phyloP scores from a whole-genome alignment of 2,329 filamentous ascomycete species.

The Exophiala mesophila region DNA sequence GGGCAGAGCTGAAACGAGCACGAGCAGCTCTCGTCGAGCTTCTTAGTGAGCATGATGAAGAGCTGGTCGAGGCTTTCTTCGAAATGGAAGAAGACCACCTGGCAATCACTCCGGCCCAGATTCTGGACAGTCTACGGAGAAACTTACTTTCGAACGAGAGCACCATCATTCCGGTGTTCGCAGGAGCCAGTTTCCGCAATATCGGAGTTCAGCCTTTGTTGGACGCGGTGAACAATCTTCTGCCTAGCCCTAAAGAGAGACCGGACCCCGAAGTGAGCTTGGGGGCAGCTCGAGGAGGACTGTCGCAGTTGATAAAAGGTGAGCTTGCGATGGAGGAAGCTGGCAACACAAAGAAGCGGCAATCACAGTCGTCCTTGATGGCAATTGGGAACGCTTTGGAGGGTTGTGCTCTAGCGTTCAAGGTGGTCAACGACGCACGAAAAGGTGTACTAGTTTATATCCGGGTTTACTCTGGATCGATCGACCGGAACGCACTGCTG shows the following conservation, averaged over 20 bases:
- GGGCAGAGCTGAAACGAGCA: conserved; percentile 67
- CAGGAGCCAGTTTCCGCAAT: conserved; percentile 87
- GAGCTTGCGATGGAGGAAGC: conserved; percentile 34
- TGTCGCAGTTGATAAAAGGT: conserved; percentile 47
- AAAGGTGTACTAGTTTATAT: conserved; percentile 88
- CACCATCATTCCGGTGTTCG: conserved; percentile 77
- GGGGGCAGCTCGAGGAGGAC: conserved; percentile 51
- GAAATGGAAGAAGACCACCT: conserved; percentile 69
- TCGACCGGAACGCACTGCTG: conserved; percentile 67
- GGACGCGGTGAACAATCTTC: conserved; percentile 79
- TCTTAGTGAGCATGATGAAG: conserved; percentile 82
- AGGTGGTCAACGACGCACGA: conserved; percentile 83
- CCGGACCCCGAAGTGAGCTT: conserved; percentile 74
- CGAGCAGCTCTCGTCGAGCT: conserved; percentile 74
- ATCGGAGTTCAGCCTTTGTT: conserved; percentile 89
- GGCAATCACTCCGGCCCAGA: conserved; percentile 58
- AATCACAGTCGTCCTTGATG: conserved; percentile 24
- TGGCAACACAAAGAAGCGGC: conserved; percentile 40
- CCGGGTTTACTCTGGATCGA: conserved; percentile 78
- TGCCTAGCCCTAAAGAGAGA: conserved; percentile 76
- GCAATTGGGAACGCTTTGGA: conserved; percentile 58
- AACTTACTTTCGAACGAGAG: conserved; percentile 65
- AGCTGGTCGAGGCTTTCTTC: conserved; percentile 77
- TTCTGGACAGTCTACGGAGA: conserved; percentile 69
- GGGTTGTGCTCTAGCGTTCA: conserved; percentile 72